Evolutionary conservation across 2,329 filamentous ascomycete genomes (phyloP).

Genomic region (Fusarium tjaetaba): DNA sequence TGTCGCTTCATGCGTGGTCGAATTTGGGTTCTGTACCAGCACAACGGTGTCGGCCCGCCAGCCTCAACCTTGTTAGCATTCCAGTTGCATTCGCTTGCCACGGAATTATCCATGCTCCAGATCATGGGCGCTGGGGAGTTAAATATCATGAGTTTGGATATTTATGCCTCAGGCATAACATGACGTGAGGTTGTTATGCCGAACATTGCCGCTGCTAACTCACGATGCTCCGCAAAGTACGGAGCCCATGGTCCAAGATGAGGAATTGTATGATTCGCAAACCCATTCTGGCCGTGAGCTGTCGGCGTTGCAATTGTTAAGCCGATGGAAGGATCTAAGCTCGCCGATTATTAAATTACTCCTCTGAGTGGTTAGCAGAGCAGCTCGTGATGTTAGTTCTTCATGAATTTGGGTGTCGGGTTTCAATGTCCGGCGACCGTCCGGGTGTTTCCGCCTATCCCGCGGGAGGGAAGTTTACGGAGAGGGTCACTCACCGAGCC

Average conservation of each 20-base stretch:
- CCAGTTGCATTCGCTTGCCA: not conserved
- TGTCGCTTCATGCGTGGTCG: not conserved
- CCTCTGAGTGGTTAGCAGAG: not conserved
- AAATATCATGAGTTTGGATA: not conserved
- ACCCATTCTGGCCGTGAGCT: not conserved
- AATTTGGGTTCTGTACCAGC: not conserved
- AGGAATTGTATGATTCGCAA: not conserved
- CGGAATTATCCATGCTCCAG: not conserved
- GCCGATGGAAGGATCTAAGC: not conserved
- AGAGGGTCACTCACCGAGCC: not conserved
- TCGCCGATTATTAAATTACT: not conserved
- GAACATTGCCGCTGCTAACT: conserved; percentile 19
- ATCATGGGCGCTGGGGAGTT: not conserved
- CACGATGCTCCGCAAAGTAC: conserved; percentile 3
- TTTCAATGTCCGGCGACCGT: conserved; percentile 21
- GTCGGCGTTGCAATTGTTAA: not conserved
- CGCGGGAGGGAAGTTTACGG: not conserved
- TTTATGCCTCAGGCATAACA: conserved; percentile 10
- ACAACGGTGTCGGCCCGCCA: conserved; percentile 8
- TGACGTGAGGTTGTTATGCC: not conserved
- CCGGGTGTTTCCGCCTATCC: conserved; percentile 12
- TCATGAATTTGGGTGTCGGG: conserved; percentile 13
- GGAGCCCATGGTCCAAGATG: not conserved
- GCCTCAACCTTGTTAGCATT: not conserved
- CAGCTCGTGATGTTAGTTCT: not conserved